These are phyloP conservation scores for Xylona heveae DNA, from an alignment of 495 filamentous ascomycete species.

Conservation along the genomic window DNA sequence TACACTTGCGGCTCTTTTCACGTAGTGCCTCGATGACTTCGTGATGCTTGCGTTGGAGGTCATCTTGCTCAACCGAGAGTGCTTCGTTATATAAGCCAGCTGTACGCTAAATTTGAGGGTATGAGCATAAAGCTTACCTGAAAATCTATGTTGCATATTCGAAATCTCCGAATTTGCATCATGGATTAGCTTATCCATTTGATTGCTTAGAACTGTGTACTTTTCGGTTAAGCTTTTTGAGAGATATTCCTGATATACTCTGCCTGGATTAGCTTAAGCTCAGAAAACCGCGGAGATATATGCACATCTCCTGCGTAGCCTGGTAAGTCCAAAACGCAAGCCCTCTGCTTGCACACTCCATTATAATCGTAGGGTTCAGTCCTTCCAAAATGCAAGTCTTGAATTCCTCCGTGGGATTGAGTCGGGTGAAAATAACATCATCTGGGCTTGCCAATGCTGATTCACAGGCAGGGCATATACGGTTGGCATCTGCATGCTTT, in stretches of 20 bases:
- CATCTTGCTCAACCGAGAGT: slow-evolving; percentile 42
- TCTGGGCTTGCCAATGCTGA: slow-evolving; percentile 47
- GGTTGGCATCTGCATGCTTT: slow-evolving; percentile 27
- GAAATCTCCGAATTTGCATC: slow-evolving; percentile 67
- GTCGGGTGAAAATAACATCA: slow-evolving; percentile 50
- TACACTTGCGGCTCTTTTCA: slow-evolving; percentile 56
- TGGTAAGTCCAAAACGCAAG: slow-evolving; percentile 86
- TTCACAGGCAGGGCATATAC: slow-evolving; percentile 68
- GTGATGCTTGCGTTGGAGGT: slow-evolving; percentile 51
- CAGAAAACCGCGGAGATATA: not conserved
- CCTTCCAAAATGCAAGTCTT: slow-evolving; percentile 81
- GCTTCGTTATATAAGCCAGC: slow-evolving; percentile 18
- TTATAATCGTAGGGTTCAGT: slow-evolving; percentile 60
- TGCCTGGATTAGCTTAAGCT: slow-evolving; percentile 12
- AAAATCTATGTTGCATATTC: slow-evolving; percentile 38
- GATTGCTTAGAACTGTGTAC: slow-evolving; percentile 39
- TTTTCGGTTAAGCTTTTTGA: slow-evolving; percentile 56
- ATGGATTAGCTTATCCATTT: slow-evolving; percentile 62
- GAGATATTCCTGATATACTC: slow-evolving; percentile 63
- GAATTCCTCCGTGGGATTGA: slow-evolving; percentile 84
- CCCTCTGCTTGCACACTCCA: slow-evolving; percentile 75
- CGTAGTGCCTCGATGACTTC: slow-evolving; percentile 46
- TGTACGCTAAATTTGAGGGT: not conserved
- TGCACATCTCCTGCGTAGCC: slow-evolving; percentile 70
- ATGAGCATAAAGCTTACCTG: slow-evolving; percentile 16